Evolutionary conservation across 2,329 filamentous ascomycete genomes (phyloP), one percentile per base, ranked within the genome.

Genomic region (Talaromyces sp.): DNA sequence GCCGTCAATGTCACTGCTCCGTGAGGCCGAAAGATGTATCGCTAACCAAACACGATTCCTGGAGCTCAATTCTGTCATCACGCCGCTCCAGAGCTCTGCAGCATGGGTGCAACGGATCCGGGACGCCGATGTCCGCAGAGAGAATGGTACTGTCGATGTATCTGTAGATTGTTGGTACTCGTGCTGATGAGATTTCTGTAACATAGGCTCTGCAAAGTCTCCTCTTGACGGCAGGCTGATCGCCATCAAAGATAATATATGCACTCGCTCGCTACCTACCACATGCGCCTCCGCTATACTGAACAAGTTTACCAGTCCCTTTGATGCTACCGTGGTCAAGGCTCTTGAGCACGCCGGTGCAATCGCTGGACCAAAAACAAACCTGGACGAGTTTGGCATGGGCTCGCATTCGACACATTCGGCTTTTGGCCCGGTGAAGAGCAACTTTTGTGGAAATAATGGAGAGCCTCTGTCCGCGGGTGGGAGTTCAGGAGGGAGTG

Each of bases 371-470:
- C 89, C 89, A 7, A 96, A 96, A 75, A 93, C 92, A 2, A 96
- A 96, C 72, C 87, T 98, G 81, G 95, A 98, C 76, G 95, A 96
- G 72, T 96, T 96, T 72, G 92, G 93, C 30, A 96, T 96, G 93
- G 92, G 92, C 2, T 96, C 92, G 9, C 88, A 96, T 71, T 89
- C 88, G 1, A 83, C 81, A 22, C 78, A 88, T 69, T 92, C 91
- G 0, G 77, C 81, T 59, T 86, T 88, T 68, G 90, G 90, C 1
- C 73, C 85, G 1, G 89, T 93, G 4, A 78, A 73, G 58, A 62
- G 36, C 32, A 59, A 15, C 25, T 56, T 59, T 39, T 47, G 52
- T 13, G 55, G 27, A 9, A 33, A 39, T 3, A 87, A 84, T 64
- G 79, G 77, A 8, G 73, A 77, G 33, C 70, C 75, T 25, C 73